A percentile compares a stretch with the other conserved stretches of the same genome.
phyloP scores from a whole-genome alignment of 2,329 filamentous ascomycete species.

The Hypoxylon sp. region DNA sequence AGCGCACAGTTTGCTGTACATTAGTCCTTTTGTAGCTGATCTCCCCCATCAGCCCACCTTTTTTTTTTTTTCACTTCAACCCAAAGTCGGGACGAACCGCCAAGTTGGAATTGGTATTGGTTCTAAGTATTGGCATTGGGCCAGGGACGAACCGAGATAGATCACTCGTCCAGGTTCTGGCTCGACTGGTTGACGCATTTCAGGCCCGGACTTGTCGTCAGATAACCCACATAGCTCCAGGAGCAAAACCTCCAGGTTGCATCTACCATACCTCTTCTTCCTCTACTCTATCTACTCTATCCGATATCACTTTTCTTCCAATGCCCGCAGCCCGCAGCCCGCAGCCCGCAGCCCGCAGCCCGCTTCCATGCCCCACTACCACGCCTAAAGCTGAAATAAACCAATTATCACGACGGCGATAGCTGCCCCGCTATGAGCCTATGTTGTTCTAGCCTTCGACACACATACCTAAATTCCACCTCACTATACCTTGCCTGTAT shows the following conservation, averaged over 20 bases:
- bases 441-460: conserved; percentile 37
- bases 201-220: conserved; percentile 21
- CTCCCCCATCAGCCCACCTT: conserved; percentile 20
- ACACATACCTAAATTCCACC: background rate
- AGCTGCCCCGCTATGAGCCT: conserved; percentile 36
- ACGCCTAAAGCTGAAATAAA: conserved; percentile 26
- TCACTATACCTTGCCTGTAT: conserved; percentile 24
- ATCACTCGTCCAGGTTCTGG: conserved; percentile 1
- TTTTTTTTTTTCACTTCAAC: background rate
- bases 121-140: conserved; percentile 3
- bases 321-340: background rate
- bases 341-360: background rate
- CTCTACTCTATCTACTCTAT: conserved; percentile 19
- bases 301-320: conserved; percentile 16
- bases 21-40: conserved; percentile 17
- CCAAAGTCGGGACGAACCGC: conserved; percentile 26
- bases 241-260: conserved; percentile 46
- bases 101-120: conserved; percentile 15
- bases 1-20: conserved; percentile 5
- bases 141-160: conserved; percentile 26
- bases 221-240: conserved; percentile 31
- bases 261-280: conserved; percentile 21
- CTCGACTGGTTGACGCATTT: conserved; percentile 8
- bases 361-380: conserved; percentile 31
- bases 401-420: conserved; percentile 35